A percentile compares a stretch with the other conserved stretches of the same genome.
Evolutionary conservation across 805 yeast genomes (phyloP).

Genomic region (Clavispora vitiphila): DNA sequence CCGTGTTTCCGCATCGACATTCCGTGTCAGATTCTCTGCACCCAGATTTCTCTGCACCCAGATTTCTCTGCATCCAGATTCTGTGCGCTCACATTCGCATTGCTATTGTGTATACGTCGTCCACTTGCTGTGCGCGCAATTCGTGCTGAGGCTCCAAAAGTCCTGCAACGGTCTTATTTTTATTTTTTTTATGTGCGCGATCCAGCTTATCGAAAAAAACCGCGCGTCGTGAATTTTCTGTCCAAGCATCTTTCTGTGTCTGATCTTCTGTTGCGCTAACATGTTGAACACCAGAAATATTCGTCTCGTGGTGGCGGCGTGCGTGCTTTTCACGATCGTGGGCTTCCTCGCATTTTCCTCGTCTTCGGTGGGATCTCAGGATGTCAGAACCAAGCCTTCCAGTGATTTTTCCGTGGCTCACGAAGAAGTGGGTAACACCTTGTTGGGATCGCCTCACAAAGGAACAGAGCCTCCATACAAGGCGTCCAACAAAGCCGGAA

Average conservation of each 20-base stretch:
- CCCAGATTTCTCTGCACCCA: too few relatives aligned
- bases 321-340: conserved; percentile 47
- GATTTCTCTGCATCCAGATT: too few relatives aligned
- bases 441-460: conserved; percentile 31
- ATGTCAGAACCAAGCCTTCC: conserved; percentile 24
- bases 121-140: too few relatives aligned
- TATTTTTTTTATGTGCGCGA: too few relatives aligned
- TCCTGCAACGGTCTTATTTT: too few relatives aligned
- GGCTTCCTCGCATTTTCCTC: conserved; percentile 46
- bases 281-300: conserved; percentile 44
- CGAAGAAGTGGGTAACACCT: conserved; percentile 20
- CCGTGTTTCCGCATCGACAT: too few relatives aligned
- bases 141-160: too few relatives aligned
- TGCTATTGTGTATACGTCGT: too few relatives aligned
- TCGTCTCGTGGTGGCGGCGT: conserved; percentile 48
- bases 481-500: conserved; percentile 3
- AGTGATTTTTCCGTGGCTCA: conserved; percentile 9
- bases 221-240: neutral
- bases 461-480: conserved; percentile 35
- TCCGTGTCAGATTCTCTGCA: too few relatives aligned
- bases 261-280: neutral
- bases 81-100: too few relatives aligned
- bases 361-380: conserved; percentile 25
- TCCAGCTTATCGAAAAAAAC: neutral
- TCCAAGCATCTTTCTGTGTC: neutral